Base-by-base conservation (phyloP, 768 basidiomycete genomes). In the Macrolepiota dolichaula region DNA sequence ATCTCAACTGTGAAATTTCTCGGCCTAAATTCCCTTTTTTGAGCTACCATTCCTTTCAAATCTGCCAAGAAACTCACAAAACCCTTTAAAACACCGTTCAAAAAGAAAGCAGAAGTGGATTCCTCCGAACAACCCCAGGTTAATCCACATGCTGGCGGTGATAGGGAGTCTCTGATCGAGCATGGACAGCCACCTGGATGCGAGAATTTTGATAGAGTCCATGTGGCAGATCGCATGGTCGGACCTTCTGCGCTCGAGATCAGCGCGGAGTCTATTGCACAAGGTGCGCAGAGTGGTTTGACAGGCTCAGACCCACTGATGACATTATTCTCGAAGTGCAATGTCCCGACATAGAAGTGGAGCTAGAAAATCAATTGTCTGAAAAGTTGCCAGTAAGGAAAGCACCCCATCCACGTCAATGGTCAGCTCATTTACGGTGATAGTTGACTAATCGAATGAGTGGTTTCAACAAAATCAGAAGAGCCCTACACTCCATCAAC, bases 41-140 rank as follows among this genome's bases (percentile, higher is more conserved):
- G 22, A 64, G 84, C 80, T 13, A 84, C 84, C 7, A 82, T 76
- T 63, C 77, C 81, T 3, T 74, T 80, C 66, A 68, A 64, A 51
- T 84, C 82, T 7, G 75, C 70, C 0, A 66, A 64, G 25, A 66
- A 65, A 56, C 65, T 85, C 54, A 75, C 66, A 46, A 86, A 83
- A 67, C 86, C 85, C 2, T 81, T 80, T 66, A 79, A 75, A 65
- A 67, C 78, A 1, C 83, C 84, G 1, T 77, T 60, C 24, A 38
- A 47, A 29, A 51, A 19, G 46, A 57, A 63, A n/a, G 6, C 36
- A 12, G 51, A 35, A 13, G 32, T 37, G 22, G 22, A 22, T 12
- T 55, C 47, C 13, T 19, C 13, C 13, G 6, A 17, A 15, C 10
- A 24, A 37, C 25, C 32, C 10, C 47, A 42, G 12, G 27, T 24